Conservation (phyloP, 306 rosid species). For the Neltuma alba region DNA sequence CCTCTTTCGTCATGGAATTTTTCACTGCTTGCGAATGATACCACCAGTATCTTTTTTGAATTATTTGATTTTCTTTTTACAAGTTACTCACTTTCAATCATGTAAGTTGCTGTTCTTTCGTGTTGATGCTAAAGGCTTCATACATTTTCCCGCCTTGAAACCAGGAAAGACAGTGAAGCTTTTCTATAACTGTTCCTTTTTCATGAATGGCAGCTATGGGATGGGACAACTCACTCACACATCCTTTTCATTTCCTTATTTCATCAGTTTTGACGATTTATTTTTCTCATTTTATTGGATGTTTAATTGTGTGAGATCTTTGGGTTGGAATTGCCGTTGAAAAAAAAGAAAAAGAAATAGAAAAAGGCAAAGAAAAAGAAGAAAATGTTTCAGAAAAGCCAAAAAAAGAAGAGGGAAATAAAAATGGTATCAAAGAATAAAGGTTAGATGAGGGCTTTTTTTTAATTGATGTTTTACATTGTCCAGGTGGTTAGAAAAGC, state of each 20-base stretch:
- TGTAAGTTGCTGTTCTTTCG: background rate
- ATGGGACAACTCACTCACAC: background rate
- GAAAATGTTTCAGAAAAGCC: no score
- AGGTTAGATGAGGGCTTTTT: no score
- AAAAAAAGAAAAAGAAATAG: no score
- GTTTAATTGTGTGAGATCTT: background rate
- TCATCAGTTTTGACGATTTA: background rate
- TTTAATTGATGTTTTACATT: background rate
- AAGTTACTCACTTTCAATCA: background rate
- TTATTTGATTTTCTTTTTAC: background rate
- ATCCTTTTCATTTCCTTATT: background rate
- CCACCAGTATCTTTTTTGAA: background rate
- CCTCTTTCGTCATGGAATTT: background rate
- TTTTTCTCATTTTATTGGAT: background rate
- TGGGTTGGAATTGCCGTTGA: no score
- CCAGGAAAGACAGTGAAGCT: background rate
- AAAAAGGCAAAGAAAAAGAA: no score
- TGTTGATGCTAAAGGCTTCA: background rate
- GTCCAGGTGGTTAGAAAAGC: constrained; percentile 82
- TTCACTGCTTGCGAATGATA: constrained; percentile 4
- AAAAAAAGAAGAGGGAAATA: no score
- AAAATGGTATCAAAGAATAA: no score
- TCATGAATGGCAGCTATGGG: background rate
- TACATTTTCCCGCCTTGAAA: background rate
- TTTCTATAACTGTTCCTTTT: background rate